These are phyloP conservation scores for Wickerhamomyces canadensis DNA, from an alignment of 805 yeast genomes.

Conservation along the genomic window DNA sequence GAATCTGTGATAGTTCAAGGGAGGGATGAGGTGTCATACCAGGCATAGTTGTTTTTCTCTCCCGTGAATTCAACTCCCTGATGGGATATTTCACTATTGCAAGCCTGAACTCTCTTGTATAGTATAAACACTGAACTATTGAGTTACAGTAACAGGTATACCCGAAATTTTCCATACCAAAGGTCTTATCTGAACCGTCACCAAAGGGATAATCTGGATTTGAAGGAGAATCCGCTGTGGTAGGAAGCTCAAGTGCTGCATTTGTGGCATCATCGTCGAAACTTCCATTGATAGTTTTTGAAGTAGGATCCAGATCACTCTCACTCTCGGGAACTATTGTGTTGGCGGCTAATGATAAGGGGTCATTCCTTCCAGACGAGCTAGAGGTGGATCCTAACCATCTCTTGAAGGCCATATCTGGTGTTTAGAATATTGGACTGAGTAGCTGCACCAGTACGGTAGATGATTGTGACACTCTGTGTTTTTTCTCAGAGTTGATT, in stretches of 20 bases:
- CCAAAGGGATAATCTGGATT: constrained; percentile 43
- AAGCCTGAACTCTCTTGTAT: constrained; percentile 62
- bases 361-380: constrained; percentile 1
- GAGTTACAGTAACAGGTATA: constrained; percentile 95
- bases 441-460: too few species aligned
- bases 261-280: too few species aligned
- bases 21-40: constrained; percentile 39
- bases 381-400: constrained; percentile 9
- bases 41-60: constrained; percentile 33
- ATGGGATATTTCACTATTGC: constrained; percentile 45
- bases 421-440: too few species aligned
- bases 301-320: neutral
- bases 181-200: constrained; percentile 63
- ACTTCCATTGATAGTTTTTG: constrained; percentile 1
- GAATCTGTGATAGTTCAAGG: constrained; percentile 9
- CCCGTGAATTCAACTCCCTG: constrained; percentile 26
- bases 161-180: constrained; percentile 82
- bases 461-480: too few species aligned
- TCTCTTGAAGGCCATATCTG: constrained; percentile 16
- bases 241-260: neutral
- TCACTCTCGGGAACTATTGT: neutral
- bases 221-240: neutral
- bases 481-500: too few species aligned
- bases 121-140: constrained; percentile 80
- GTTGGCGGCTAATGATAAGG: neutral